Conservation (phyloP, 768 basidiomycete species). For the Auricularia heimuer region DNA sequence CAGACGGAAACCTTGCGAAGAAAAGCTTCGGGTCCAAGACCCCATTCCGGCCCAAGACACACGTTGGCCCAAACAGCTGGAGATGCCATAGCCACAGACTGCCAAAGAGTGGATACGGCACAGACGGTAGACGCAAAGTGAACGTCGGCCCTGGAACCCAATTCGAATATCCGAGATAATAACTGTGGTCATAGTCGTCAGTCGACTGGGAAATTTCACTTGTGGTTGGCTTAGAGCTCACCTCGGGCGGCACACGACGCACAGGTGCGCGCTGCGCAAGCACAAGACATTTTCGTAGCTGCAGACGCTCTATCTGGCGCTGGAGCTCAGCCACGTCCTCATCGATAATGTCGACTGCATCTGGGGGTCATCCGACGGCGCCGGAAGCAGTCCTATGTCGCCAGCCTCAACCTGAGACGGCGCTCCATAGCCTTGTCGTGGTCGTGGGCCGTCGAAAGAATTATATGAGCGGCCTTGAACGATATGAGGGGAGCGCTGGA, state of each 20-base stretch:
- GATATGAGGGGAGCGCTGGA: not conserved
- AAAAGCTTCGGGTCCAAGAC: constrained; percentile 14
- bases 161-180: not conserved
- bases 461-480: not conserved
- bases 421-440: no score
- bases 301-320: not conserved
- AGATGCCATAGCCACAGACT: not conserved
- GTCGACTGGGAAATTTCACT: not conserved
- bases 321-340: not conserved
- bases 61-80: not conserved
- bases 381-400: no score
- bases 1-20: constrained; percentile 16
- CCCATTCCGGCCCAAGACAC: not conserved
- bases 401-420: no score
- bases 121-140: not conserved
- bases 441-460: no score
- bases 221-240: not conserved
- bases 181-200: not conserved
- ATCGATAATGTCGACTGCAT: not conserved
- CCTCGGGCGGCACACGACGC: not conserved
- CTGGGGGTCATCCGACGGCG: no score
- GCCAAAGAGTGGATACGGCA: not conserved
- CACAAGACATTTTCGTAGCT: not conserved
- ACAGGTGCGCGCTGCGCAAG: not conserved
- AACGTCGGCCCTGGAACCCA: not conserved